Percentiles rank a stretch among this genome's conserved stretches.
phyloP scores from a whole-genome alignment of 23 red algal species.

The Gracilaria gracilis region DNA sequence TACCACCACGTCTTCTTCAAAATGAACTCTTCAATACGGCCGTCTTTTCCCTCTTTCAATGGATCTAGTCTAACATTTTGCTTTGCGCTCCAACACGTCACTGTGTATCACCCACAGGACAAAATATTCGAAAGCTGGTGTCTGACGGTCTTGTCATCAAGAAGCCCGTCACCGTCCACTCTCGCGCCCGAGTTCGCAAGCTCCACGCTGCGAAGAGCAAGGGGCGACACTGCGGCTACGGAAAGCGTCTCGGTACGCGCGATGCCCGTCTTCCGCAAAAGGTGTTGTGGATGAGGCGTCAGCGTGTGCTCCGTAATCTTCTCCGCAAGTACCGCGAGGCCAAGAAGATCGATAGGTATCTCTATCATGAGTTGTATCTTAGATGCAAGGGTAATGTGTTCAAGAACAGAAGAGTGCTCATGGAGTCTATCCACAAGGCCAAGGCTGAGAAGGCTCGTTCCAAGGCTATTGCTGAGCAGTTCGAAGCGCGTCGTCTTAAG shows the following conservation, averaged over 20 bases:
- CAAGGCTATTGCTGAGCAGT: slow-evolving; percentile 81
- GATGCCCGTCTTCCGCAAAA: slow-evolving; percentile 95
- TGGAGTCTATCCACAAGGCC: slow-evolving; percentile 96
- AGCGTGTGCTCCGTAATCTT: slow-evolving; percentile 92
- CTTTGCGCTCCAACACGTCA: neutral
- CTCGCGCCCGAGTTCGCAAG: slow-evolving; percentile 88
- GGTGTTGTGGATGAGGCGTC: slow-evolving; percentile 95
- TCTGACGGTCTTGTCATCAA: slow-evolving; percentile 93
- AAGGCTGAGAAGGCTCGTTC: slow-evolving; percentile 95
- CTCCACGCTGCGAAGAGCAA: slow-evolving; percentile 93
- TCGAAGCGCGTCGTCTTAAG: slow-evolving; percentile 92
- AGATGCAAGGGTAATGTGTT: slow-evolving; percentile 99
- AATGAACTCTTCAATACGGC: too few species aligned
- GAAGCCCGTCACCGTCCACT: slow-evolving; percentile 97
- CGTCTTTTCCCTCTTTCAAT: too few species aligned
- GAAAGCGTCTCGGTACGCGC: slow-evolving; percentile 95
- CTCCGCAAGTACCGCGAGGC: slow-evolving; percentile 94
- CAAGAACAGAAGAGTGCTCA: slow-evolving; percentile 98
- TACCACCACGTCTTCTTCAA: too few species aligned
- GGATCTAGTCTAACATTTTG: neutral
- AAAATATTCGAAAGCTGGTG: slow-evolving; percentile 94
- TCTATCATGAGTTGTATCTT: slow-evolving; percentile 97
- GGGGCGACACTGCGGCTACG: slow-evolving; percentile 93
- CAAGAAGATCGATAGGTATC: slow-evolving; percentile 96
- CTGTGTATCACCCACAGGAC: slow-evolving; percentile 45